Percentiles rank a stretch among this genome's conserved stretches.
These are phyloP conservation scores for Microcyclospora tardicrescens DNA, from an alignment of 2,329 filamentous ascomycete species.

Conservation along the genomic window DNA sequence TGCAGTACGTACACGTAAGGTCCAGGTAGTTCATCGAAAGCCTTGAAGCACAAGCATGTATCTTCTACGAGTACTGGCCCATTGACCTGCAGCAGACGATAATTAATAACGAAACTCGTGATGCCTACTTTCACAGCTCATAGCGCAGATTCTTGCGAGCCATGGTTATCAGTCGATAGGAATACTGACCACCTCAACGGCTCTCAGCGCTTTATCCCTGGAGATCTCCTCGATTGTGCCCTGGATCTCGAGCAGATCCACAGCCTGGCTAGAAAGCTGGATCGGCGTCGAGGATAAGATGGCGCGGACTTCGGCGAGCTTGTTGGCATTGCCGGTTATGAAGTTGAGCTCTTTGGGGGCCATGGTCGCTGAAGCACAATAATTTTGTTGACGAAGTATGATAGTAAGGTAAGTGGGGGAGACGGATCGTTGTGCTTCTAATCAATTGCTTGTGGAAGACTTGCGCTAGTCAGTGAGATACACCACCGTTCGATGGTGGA, in stretches of 20 bases:
- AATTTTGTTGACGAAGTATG: constrained; percentile 1
- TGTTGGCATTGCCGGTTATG: constrained; percentile 93
- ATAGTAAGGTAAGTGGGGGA: background rate
- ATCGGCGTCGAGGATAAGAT: constrained; percentile 63
- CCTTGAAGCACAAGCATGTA: constrained; percentile 85
- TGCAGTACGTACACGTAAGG: constrained; percentile 68
- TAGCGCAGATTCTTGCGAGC: no score
- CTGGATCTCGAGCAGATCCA: constrained; percentile 84
- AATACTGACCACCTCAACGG: constrained; percentile 56
- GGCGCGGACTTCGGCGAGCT: constrained; percentile 75
- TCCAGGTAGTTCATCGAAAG: constrained; percentile 79
- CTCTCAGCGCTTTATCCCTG: constrained; percentile 69
- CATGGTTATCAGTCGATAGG: no score
- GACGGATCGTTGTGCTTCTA: background rate
- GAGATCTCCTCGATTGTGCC: constrained; percentile 88
- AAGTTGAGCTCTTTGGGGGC: constrained; percentile 57
- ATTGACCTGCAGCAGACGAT: constrained; percentile 43
- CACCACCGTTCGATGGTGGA: no score
- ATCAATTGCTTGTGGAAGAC: no score
- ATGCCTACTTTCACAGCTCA: no score
- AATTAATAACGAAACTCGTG: no score
- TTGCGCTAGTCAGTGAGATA: no score
- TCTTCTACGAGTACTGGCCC: constrained; percentile 92
- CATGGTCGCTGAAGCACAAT: constrained; percentile 7
- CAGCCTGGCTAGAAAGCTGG: constrained; percentile 55